A percentile compares a stretch with the other conserved stretches of the same genome.
Evolutionary conservation across 352 stramenopile species (phyloP).

Genomic region (Hyphochytrium catenoides): DNA sequence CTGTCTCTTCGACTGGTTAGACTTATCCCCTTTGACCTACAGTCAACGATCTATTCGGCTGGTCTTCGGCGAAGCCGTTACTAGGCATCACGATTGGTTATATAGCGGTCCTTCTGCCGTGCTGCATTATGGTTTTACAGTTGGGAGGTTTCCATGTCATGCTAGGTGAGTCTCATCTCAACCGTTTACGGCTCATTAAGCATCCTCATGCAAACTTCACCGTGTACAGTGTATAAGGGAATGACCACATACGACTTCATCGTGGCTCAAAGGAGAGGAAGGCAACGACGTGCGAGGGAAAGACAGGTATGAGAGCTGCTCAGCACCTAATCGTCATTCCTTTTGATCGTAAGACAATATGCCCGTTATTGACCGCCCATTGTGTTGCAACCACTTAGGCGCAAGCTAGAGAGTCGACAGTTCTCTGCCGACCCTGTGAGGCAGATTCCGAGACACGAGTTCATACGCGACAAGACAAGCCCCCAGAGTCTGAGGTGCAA

Average conservation of each 20-base stretch:
- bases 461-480: too few species aligned
- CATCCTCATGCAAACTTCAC: not conserved
- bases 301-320: too few species aligned
- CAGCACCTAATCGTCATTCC: too few species aligned
- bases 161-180: conserved; percentile 24
- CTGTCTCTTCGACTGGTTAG: conserved; percentile 24
- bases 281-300: too few species aligned
- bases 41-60: conserved; percentile 19
- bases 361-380: too few species aligned
- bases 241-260: conserved; percentile 68
- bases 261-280: too few species aligned
- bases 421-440: too few species aligned
- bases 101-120: conserved; percentile 31
- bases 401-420: too few species aligned
- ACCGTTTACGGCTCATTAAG: not conserved
- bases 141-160: conserved; percentile 54
- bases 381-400: too few species aligned
- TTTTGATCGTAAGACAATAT: too few species aligned
- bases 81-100: conserved; percentile 28
- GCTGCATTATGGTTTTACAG: conserved; percentile 45
- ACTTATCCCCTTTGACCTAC: conserved; percentile 17
- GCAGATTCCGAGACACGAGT: too few species aligned
- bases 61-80: conserved; percentile 24
- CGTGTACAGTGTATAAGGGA: conserved; percentile 26
- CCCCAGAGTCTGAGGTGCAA: too few species aligned